A percentile compares a stretch with the other conserved stretches of the same genome.
Evolutionary conservation across 352 stramenopile species (phyloP).

Genomic region (Phytopythium chamaehyphon): DNA sequence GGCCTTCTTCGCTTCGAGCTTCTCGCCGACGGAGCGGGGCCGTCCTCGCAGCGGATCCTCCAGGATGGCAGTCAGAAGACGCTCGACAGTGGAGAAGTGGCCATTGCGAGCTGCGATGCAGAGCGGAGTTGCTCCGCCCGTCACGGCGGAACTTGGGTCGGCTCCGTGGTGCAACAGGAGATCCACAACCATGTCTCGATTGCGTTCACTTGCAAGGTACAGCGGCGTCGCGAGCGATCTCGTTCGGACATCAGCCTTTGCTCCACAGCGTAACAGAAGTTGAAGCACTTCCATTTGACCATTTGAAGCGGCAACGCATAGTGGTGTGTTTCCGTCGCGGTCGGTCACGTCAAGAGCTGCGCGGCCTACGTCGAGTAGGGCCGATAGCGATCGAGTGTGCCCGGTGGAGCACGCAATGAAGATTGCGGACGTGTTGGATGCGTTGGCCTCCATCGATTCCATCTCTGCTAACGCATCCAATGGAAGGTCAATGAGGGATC

Average conservation of each 20-base stretch:
- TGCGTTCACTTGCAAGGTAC: slow-evolving; percentile 73
- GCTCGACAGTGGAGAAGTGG: slow-evolving; percentile 44
- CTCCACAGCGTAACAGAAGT: slow-evolving; percentile 39
- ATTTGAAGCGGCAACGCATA: slow-evolving; percentile 59
- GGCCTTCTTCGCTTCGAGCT: neutral
- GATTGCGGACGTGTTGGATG: slow-evolving; percentile 35
- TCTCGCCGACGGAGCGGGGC: neutral
- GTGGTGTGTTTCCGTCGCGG: slow-evolving; percentile 46
- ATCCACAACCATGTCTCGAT: slow-evolving; percentile 66
- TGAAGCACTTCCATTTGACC: slow-evolving; percentile 41
- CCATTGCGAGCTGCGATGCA: slow-evolving; percentile 80
- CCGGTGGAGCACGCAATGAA: slow-evolving; percentile 61
- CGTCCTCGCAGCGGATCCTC: neutral
- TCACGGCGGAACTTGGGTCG: slow-evolving; percentile 32
- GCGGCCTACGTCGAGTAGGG: slow-evolving; percentile 28
- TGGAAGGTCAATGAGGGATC: slow-evolving; percentile 53
- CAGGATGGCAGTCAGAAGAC: slow-evolving; percentile 37
- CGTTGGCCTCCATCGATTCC: neutral
- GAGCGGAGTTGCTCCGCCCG: slow-evolving; percentile 56
- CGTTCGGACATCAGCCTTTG: slow-evolving; percentile 60
- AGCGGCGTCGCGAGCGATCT: slow-evolving; percentile 64
- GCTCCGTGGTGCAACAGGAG: slow-evolving; percentile 46
- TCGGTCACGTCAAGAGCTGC: slow-evolving; percentile 60
- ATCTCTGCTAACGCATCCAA: slow-evolving; percentile 18
- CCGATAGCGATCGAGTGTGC: slow-evolving; percentile 36